Conservation (phyloP, 768 basidiomycete species). For the Hirschioporus abietinus region DNA sequence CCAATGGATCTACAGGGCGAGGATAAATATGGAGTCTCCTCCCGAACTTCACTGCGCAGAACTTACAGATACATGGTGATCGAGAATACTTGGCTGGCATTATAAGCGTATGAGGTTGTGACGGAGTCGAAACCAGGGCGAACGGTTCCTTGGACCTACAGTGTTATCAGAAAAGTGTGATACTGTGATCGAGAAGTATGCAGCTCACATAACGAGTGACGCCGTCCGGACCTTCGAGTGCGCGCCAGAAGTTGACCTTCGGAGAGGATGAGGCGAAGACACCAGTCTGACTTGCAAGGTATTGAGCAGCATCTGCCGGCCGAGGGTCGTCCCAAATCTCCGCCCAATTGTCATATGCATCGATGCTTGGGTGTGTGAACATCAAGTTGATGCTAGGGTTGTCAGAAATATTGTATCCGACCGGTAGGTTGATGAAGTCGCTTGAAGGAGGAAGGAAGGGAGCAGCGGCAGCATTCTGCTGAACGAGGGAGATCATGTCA, state of each 20-base stretch:
- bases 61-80: conserved; percentile 56
- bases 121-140: conserved; percentile 54
- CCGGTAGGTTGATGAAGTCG: conserved; percentile 55
- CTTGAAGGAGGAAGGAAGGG: conserved; percentile 40
- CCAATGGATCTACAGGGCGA: conserved; percentile 43
- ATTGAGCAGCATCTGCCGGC: conserved; percentile 51
- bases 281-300: conserved; percentile 45
- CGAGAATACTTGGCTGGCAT: conserved; percentile 51
- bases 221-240: conserved; percentile 40
- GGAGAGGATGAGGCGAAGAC: conserved; percentile 55
- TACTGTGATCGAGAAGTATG: background rate
- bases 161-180: background rate
- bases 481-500: conserved; percentile 50
- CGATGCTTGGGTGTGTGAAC: conserved; percentile 57
- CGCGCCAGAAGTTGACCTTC: conserved; percentile 60
- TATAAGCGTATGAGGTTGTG: conserved; percentile 45
- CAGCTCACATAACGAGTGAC: conserved; percentile 43
- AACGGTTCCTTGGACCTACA: conserved; percentile 56
- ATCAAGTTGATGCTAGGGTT: conserved; percentile 64
- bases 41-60: background rate
- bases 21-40: background rate
- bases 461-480: conserved; percentile 39
- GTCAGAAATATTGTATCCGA: conserved; percentile 52
- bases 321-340: conserved; percentile 49
- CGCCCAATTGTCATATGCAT: conserved; percentile 65